Percentiles rank a stretch among this genome's conserved stretches.
Evolutionary conservation across 2,329 filamentous ascomycete genomes (phyloP).

Genomic region (Colletotrichum sp.): DNA sequence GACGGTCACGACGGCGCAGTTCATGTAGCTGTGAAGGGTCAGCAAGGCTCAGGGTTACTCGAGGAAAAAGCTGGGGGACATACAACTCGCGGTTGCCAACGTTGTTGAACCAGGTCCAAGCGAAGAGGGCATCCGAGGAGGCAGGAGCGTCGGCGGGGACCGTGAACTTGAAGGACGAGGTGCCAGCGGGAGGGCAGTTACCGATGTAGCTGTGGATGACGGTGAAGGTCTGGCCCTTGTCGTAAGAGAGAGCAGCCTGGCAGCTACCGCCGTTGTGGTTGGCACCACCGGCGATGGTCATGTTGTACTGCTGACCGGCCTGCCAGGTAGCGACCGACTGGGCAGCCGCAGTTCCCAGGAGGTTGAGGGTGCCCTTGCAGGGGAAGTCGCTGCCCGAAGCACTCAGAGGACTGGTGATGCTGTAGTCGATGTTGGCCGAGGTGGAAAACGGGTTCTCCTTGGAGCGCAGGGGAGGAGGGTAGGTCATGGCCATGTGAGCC

Average conservation of each 20-base stretch:
- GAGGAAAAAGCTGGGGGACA: not conserved
- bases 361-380: conserved; percentile 70
- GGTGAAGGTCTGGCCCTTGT: conserved; percentile 72
- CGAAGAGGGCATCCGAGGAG: conserved; percentile 66
- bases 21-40: conserved; percentile 67
- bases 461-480: conserved; percentile 57
- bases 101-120: conserved; percentile 81
- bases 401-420: conserved; percentile 71
- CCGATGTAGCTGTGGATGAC: conserved; percentile 68
- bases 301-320: conserved; percentile 66
- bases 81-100: conserved; percentile 78
- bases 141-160: conserved; percentile 68
- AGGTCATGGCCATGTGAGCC: conserved; percentile 63
- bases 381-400: conserved; percentile 70
- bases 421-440: conserved; percentile 65
- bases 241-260: conserved; percentile 77
- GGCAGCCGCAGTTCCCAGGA: conserved; percentile 54
- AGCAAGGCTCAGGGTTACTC: not conserved
- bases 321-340: conserved; percentile 64
- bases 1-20: conserved; percentile 76
- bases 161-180: conserved; percentile 66
- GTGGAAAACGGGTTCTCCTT: conserved; percentile 54
- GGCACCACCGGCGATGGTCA: conserved; percentile 68
- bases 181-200: conserved; percentile 51
- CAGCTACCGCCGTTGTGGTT: conserved; percentile 76